These are phyloP conservation scores for Tricholomella constricta DNA, from an alignment of 768 basidiomycete genomes.

Conservation along the genomic window DNA sequence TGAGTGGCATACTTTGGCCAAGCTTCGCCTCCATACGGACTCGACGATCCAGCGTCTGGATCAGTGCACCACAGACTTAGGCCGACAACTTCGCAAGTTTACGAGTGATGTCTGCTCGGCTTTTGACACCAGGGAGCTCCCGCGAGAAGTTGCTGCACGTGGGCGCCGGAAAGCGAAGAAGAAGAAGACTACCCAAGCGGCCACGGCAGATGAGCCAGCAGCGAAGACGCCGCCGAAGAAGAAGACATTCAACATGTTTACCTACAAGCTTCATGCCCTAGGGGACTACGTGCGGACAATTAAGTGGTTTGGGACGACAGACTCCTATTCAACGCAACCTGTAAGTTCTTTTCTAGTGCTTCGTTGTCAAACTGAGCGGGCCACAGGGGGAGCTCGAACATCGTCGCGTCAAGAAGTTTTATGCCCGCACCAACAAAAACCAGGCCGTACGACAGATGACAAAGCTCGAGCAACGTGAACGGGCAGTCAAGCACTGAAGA, in stretches of 20 bases:
- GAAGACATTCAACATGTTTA: constrained; percentile 17
- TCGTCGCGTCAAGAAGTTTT: background rate
- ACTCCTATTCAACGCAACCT: constrained; percentile 35
- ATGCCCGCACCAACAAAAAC: constrained; percentile 5
- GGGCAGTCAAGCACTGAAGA: no score
- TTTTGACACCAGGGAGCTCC: constrained; percentile 12
- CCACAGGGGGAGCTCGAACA: constrained; percentile 12
- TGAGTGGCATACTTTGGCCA: constrained; percentile 27
- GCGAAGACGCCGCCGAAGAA: no score
- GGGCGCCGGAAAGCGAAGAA: constrained; percentile 1
- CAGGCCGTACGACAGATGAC: background rate
- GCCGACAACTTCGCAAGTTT: constrained; percentile 10
- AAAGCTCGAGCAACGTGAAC: no score
- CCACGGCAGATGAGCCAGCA: no score
- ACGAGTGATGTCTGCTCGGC: constrained; percentile 3
- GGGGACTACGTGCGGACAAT: constrained; percentile 28
- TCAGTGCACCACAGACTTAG: constrained; percentile 10
- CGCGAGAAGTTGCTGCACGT: constrained; percentile 10
- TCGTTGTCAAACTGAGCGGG: background rate
- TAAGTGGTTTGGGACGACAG: constrained; percentile 27
- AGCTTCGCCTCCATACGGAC: constrained; percentile 22
- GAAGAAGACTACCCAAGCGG: no score
- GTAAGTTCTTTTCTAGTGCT: constrained; percentile 16
- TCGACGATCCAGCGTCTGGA: constrained; percentile 3
- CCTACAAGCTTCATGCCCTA: constrained; percentile 33